These are phyloP conservation scores for Choiromyces venosus DNA, from an alignment of 495 filamentous ascomycete genomes.

Conservation along the genomic window DNA sequence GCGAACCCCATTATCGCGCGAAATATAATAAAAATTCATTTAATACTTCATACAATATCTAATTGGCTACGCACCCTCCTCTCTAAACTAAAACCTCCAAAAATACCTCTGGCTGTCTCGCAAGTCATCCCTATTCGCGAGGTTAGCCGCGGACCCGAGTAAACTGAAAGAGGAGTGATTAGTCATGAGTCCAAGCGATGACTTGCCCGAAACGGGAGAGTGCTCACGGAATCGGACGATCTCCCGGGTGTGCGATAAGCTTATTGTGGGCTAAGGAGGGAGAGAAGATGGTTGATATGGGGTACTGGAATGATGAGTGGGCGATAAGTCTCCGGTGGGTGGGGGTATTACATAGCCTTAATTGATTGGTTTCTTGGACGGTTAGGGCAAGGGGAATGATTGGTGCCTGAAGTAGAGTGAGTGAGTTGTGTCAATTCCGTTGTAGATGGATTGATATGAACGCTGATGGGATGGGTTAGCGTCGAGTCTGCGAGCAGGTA, in stretches of 20 bases:
- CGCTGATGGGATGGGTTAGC: background rate
- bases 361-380: background rate
- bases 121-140: background rate
- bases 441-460: background rate
- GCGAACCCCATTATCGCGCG: too few relatives aligned
- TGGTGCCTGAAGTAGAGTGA: background rate
- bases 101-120: background rate
- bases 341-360: too few relatives aligned
- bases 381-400: background rate
- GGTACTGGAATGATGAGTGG: background rate
- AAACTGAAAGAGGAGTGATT: background rate
- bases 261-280: background rate
- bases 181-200: background rate
- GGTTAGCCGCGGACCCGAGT: background rate
- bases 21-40: too few relatives aligned
- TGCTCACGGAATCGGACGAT: background rate
- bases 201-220: background rate
- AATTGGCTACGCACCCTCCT: background rate
- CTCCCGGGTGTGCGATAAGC: background rate
- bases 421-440: background rate
- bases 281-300: background rate
- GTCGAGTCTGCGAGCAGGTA: background rate
- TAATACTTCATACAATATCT: background rate
- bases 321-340: background rate
- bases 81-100: too few relatives aligned